A percentile compares a stretch with the other conserved stretches of the same genome.
Conservation (phyloP, 441 rosid genomes). For the Mallotus repandus region DNA sequence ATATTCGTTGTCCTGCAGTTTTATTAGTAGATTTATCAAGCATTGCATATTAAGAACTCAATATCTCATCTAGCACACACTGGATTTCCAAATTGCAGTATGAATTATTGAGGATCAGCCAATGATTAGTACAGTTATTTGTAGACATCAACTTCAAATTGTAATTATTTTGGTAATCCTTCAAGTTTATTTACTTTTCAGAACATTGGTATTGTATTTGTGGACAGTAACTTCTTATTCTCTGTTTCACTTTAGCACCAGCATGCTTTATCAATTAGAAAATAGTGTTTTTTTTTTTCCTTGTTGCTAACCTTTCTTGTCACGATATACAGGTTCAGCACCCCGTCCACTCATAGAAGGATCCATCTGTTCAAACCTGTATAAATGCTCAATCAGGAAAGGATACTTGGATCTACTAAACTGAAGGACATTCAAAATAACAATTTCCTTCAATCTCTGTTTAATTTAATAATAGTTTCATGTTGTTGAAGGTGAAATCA, state of each 20-base stretch:
- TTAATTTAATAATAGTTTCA: not conserved
- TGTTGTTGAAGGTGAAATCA: not conserved
- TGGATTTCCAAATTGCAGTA: not conserved
- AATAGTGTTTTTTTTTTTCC: not conserved
- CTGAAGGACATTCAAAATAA: not conserved
- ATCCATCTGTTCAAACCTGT: slow-evolving; percentile 71
- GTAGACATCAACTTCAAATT: not conserved
- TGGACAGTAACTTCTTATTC: not conserved
- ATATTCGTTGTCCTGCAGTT: slow-evolving; percentile 67
- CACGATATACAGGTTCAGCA: slow-evolving; percentile 82
- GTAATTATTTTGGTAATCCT: not conserved
- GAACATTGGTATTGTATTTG: not conserved
- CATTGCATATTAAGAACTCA: slow-evolving; percentile 18
- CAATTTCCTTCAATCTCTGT: not conserved
- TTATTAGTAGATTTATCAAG: slow-evolving; percentile 19
- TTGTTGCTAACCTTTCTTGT: slow-evolving; percentile 66
- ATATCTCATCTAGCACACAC: slow-evolving; percentile 4
- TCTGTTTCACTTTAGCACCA: not conserved
- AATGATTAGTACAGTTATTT: not conserved
- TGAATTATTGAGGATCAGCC: not conserved
- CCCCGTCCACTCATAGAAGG: slow-evolving; percentile 70
- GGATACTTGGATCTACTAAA: not conserved
- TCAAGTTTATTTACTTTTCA: not conserved
- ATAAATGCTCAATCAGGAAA: not conserved
- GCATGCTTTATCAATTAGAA: not conserved